Evolutionary conservation across 225 moss, liverwort and hornwort genomes (phyloP).

Genomic region (Marchantia polymorpha): DNA sequence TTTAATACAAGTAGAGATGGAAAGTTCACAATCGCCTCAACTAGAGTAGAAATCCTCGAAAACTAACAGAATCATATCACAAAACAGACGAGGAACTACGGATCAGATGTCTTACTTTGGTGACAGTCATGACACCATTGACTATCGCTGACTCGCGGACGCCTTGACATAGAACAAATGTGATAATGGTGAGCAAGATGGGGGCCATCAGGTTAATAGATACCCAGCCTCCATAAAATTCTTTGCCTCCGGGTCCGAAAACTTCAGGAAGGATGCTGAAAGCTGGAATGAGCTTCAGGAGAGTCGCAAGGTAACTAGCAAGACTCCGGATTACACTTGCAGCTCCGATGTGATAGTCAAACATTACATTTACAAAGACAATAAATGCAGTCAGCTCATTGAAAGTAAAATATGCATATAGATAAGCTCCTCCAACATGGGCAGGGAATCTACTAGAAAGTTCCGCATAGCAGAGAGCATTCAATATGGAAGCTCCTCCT

Average conservation of each 20-base stretch:
- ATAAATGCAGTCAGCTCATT: constrained; percentile 93
- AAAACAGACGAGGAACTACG: background rate
- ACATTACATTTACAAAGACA: constrained; percentile 89
- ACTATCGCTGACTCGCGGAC: constrained; percentile 75
- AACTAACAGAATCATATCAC: no score
- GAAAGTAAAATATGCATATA: constrained; percentile 84
- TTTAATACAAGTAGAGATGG: no score
- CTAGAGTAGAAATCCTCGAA: no score
- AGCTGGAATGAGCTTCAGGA: constrained; percentile 63
- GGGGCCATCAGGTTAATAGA: constrained; percentile 92
- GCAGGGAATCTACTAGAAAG: constrained; percentile 92
- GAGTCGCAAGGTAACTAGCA: constrained; percentile 77
- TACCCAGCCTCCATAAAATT: constrained; percentile 70
- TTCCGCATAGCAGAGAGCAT: constrained; percentile 90
- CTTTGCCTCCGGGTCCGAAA: constrained; percentile 81
- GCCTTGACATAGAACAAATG: constrained; percentile 77
- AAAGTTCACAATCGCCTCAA: no score
- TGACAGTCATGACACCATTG: constrained; percentile 81
- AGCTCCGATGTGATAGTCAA: constrained; percentile 97
- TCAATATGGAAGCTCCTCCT: constrained; percentile 81
- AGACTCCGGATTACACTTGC: constrained; percentile 94
- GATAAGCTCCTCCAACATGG: constrained; percentile 87
- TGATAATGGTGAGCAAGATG: constrained; percentile 59
- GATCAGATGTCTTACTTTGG: constrained; percentile 49
- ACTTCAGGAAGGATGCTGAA: constrained; percentile 57